Base-by-base conservation (phyloP, 805 yeast species). In the Cyberlindnera maclurae region DNA sequence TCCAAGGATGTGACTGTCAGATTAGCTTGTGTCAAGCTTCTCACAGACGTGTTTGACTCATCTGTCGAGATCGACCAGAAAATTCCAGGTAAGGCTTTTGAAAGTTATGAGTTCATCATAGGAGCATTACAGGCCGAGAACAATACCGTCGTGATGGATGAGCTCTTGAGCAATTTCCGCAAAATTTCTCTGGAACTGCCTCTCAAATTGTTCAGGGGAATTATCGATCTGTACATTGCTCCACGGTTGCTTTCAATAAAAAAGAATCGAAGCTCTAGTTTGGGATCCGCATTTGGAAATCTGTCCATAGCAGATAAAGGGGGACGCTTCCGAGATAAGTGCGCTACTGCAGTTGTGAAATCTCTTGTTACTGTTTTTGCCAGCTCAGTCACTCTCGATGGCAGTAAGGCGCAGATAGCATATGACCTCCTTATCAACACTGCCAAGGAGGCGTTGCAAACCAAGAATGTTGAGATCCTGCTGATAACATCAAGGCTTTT, bases 401-500 rank as follows among this genome's bases (percentile, higher is more conserved):
- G 57, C n/a, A 36, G 39, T 5, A 58, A 59, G 36, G 57, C 63
- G 13, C 40, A 50, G 4, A 34, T 50, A 5, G 51, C 55, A 0
- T 61, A 50, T 43, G 46, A 47, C 26, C 32, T 49, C 13, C 43
- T 54, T 37, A 55, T 50, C 24, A 51, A 49, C 1, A 54, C 70
- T 17, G 65, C 68, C 8, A 59, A 62, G 5, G 44, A 45, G 37
- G 64, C 71, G 0, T 54, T 75, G 10, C 40, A 49, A 3, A 54
- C 53, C 15, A 63, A 63, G 13, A 52, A 66, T 15, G 51, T 58
- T 4, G 62, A 61, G 9, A 46, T 69, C 4, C 57, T 74, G 34
- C 56, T 82, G n/a, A 61, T 68, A 4, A 55, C 75, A 3, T 63
- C 77, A 6, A 68, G 79, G 36, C 59, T 76, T 12, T 58, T 83